Evolutionary conservation across 176 grass and related monocot species (phyloP), one percentile per base, ranked within the genome.

Genomic region (Ampelocalamus luodianensis): DNA sequence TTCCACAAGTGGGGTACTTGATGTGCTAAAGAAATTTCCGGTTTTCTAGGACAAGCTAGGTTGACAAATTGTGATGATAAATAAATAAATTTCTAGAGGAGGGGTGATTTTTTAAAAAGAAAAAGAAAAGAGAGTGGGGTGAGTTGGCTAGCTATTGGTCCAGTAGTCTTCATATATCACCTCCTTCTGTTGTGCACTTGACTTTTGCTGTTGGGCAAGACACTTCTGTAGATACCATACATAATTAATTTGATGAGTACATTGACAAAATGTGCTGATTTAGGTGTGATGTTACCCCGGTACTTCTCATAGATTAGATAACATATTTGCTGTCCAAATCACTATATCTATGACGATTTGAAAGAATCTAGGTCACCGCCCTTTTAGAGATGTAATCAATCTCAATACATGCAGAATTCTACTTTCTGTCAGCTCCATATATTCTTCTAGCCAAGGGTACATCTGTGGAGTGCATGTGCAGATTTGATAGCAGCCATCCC

Each of bases 191-290:
- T 54, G 51, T 20, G 51, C 51, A 20, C 17, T 54, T 7, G 51
- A 20, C n/a, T 60, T 24, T 60, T 60, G 15, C 58, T 60, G n/a
- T 24, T 12, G 12, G 58, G 58, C 17, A 54, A 54, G 5, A 20
- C 51, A 54, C 51, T 54, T 54, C 51, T 54, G 17, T 20, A 54
- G 16, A 20, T 54, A 20, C 51, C 51, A 54, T 20, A 20, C 6
- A 17, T 20, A 54, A 54, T 20, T 20, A 54, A 54, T 54, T 54
- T 54, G 51, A n/a, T n/a, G 55, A n/a, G 24, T 36, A 17, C 40
- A 63, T 62, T 71, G 40, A 71, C 65, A 58, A 71, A 71, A 79
- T 69, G 59, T 86, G 64, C 39, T 79, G 39, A 70, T 34, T 64
- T 58, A 79, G 22, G 74, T 3, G 5, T 72, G 44, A 32, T 50